These are phyloP conservation scores for Arbutus unedo DNA, from an alignment of 148 eudicot genomes.

Conservation along the genomic window DNA sequence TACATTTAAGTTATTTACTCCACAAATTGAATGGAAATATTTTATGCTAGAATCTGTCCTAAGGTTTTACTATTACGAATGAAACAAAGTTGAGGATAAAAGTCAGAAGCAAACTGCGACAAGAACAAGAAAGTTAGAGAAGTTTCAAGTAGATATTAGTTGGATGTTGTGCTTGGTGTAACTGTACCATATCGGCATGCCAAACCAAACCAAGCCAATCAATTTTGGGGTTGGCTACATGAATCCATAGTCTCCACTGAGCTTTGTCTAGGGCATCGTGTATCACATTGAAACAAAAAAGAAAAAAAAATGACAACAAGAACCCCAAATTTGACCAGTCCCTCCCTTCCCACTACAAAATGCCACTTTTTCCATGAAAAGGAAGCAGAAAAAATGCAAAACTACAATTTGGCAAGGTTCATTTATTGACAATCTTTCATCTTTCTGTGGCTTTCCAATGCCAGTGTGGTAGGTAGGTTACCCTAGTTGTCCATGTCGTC, in stretches of 20 bases:
- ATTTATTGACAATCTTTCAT: background rate
- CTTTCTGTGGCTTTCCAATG: background rate
- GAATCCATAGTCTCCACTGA: too few species aligned
- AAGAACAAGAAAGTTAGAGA: background rate
- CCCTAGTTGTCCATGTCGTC: background rate
- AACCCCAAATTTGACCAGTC: background rate
- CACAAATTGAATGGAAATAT: background rate
- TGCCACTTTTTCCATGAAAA: background rate
- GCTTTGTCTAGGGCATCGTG: too few species aligned
- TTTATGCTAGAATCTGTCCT: background rate
- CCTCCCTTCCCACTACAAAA: background rate
- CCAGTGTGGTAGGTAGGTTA: background rate
- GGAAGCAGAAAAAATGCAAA: background rate
- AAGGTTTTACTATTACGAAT: background rate
- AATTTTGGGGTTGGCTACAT: too few species aligned
- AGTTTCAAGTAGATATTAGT: background rate
- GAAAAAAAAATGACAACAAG: background rate
- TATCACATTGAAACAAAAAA: background rate
- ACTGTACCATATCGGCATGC: background rate
- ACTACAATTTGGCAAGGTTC: background rate
- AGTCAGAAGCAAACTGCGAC: background rate
- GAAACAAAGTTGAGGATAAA: background rate
- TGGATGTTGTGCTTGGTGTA: background rate
- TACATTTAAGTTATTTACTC: background rate
- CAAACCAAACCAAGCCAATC: too few species aligned